phyloP scores from a whole-genome alignment of 1,284 basidiomycete species.

The Microbotryum scabiosae region DNA sequence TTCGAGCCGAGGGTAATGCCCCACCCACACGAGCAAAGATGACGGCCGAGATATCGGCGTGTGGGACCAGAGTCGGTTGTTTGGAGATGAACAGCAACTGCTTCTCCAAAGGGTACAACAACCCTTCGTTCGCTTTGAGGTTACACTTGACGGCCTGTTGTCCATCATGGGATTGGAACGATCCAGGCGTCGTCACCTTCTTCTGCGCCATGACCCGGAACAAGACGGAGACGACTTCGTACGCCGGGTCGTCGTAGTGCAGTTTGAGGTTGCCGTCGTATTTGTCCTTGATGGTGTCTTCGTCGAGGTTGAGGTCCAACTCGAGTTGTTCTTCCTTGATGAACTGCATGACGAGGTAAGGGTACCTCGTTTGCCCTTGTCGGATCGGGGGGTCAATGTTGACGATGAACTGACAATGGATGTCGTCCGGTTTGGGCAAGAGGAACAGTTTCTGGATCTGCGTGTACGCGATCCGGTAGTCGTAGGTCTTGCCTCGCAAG shows the following conservation, averaged over 20 bases:
- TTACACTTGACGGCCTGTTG: constrained; percentile 75
- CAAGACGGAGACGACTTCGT: constrained; percentile 88
- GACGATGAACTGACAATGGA: constrained; percentile 89
- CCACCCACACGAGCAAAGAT: constrained; percentile 93
- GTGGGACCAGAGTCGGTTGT: constrained; percentile 83
- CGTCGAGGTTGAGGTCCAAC: constrained; percentile 84
- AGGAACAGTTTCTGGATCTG: constrained; percentile 87
- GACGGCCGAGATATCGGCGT: constrained; percentile 82
- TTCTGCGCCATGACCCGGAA: constrained; percentile 86
- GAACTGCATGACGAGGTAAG: constrained; percentile 97
- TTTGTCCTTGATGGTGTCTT: constrained; percentile 48
- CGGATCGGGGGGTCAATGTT: constrained; percentile 86
- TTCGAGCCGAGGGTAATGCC: constrained; percentile 76
- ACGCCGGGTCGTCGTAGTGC: constrained; percentile 86
- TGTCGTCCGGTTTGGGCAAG: constrained; percentile 85
- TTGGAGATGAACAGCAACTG: constrained; percentile 97
- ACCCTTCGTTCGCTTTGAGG: constrained; percentile 92
- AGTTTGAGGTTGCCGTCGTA: constrained; percentile 75
- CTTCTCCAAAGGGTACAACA: constrained; percentile 97
- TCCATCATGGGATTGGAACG: constrained; percentile 66
- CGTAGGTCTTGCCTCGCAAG: constrained; percentile 93
- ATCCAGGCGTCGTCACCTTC: constrained; percentile 76
- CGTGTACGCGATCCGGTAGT: constrained; percentile 92
- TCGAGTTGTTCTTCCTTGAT: constrained; percentile 94
- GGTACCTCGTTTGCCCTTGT: constrained; percentile 96